Evolutionary conservation across 2,329 filamentous ascomycete species (phyloP).

Genomic region (Cladophialophora chaetospira): DNA sequence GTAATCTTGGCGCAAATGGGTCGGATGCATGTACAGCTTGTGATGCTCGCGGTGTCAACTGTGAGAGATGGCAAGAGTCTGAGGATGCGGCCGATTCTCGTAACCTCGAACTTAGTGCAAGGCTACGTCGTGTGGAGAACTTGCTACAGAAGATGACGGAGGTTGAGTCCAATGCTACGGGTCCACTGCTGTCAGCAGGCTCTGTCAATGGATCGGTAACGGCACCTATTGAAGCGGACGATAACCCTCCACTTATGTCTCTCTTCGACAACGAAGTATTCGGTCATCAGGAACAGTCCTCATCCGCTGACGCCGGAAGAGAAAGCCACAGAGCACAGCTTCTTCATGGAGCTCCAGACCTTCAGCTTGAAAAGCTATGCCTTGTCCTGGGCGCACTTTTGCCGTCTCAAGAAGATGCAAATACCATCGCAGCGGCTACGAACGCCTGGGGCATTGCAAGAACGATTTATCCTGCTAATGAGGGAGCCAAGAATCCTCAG

Average conservation of each 20-base stretch:
- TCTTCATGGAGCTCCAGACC: background rate
- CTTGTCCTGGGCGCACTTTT: conserved; percentile 2
- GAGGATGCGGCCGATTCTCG: conserved; percentile 10
- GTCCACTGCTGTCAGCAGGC: background rate
- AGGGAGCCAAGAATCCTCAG: background rate
- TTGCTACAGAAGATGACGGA: conserved; percentile 1
- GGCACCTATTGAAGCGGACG: conserved; percentile 2
- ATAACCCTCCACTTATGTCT: conserved; percentile 5
- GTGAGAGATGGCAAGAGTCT: conserved; percentile 30
- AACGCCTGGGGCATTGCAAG: conserved; percentile 1
- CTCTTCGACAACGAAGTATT: conserved; percentile 11
- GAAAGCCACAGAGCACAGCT: background rate
- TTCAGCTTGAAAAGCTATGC: background rate
- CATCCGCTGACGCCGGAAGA: too few relatives aligned
- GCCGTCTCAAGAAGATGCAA: conserved; percentile 30
- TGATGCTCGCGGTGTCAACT: conserved; percentile 42
- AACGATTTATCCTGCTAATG: background rate
- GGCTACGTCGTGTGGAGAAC: conserved; percentile 1
- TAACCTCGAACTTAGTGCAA: conserved; percentile 1
- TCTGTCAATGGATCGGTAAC: background rate
- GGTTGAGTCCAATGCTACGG: background rate
- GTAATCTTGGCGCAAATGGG: conserved; percentile 46
- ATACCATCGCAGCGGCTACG: conserved; percentile 42
- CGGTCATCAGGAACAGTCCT: conserved; percentile 27
- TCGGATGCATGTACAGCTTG: conserved; percentile 51